Evolutionary conservation across 2,329 filamentous ascomycete genomes (phyloP).

Genomic region (Aspergillus sergii): DNA sequence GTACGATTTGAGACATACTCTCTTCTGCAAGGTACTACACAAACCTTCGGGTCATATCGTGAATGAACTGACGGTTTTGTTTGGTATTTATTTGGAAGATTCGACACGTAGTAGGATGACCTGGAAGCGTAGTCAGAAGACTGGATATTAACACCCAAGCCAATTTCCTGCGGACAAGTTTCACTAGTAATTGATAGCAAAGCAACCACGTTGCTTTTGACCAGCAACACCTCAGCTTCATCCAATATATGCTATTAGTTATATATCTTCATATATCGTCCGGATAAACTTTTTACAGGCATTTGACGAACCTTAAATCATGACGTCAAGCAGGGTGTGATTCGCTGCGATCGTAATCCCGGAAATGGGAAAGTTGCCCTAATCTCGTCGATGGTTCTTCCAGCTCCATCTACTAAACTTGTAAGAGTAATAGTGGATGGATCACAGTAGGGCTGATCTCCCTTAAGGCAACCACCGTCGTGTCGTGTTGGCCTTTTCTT

Average conservation of each 20-base stretch:
- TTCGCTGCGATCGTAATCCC: background rate
- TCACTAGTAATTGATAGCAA: background rate
- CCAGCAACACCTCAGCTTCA: background rate
- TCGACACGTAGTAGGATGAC: background rate
- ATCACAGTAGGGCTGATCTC: slow-evolving; percentile 1
- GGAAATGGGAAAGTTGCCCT: slow-evolving; percentile 1
- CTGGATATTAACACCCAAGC: background rate
- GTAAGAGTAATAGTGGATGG: slow-evolving; percentile 6
- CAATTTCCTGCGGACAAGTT: background rate
- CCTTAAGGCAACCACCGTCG: background rate
- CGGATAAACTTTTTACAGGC: background rate
- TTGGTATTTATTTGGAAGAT: background rate
- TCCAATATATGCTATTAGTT: background rate
- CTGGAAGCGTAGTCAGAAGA: background rate
- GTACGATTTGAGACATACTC: background rate
- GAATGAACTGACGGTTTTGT: background rate
- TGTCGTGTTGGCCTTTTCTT: background rate
- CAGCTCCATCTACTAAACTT: slow-evolving; percentile 5
- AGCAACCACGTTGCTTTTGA: background rate
- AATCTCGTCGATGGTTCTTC: background rate
- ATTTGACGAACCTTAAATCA: background rate
- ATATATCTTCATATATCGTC: background rate
- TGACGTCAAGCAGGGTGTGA: slow-evolving; percentile 1
- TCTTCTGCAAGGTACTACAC: background rate
- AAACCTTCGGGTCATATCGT: background rate